Evolutionary conservation across 2,329 filamentous ascomycete species (phyloP).

Genomic region (Colletotrichum melonis): DNA sequence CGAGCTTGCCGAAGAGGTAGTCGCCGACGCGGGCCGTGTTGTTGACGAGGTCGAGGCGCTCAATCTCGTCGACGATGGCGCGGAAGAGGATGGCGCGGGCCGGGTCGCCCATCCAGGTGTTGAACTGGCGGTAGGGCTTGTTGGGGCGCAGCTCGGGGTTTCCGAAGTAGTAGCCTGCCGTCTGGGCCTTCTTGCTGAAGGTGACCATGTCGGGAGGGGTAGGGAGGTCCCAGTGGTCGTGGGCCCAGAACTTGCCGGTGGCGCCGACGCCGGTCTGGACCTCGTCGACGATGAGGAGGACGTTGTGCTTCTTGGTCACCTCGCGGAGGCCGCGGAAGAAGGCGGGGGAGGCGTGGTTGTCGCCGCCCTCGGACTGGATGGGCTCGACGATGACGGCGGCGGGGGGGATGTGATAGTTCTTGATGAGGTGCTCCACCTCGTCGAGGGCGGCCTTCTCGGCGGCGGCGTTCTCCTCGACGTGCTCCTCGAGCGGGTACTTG

Average conservation of each 20-base stretch:
- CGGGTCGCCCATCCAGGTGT: conserved; percentile 97
- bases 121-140: conserved; percentile 96
- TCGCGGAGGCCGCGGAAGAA: conserved; percentile 90
- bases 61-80: conserved; percentile 84
- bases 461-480: conserved; percentile 82
- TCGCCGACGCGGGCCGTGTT: conserved; percentile 82
- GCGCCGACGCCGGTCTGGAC: conserved; percentile 94
- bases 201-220: conserved; percentile 92
- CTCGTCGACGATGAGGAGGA: conserved; percentile 92
- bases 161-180: conserved; percentile 91
- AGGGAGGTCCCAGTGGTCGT: conserved; percentile 90
- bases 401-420: conserved; percentile 81
- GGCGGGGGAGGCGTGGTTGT: conserved; percentile 89
- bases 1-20: conserved; percentile 80
- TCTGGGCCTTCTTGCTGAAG: conserved; percentile 95
- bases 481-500: conserved; percentile 87
- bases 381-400: conserved; percentile 89
- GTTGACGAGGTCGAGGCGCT: conserved; percentile 80
- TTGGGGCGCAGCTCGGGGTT: conserved; percentile 85
- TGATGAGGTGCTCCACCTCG: conserved; percentile 86
- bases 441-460: conserved; percentile 85
- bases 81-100: conserved; percentile 87
- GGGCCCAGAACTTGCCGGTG: conserved; percentile 95
- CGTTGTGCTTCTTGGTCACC: conserved; percentile 79
- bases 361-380: conserved; percentile 92